Base-by-base conservation (phyloP, 371 early-diverging fungal genomes). In the Mortierella sp. region DNA sequence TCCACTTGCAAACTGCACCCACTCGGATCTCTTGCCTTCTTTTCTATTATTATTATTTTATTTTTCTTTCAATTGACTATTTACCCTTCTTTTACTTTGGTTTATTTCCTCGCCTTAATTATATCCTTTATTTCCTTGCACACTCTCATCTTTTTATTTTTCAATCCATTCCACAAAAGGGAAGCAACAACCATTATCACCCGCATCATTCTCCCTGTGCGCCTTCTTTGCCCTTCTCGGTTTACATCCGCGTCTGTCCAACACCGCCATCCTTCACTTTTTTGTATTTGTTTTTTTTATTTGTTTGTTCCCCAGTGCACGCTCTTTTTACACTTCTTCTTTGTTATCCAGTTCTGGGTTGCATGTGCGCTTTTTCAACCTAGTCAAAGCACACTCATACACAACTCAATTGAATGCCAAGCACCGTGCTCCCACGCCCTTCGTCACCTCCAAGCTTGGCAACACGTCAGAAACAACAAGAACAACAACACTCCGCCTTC, bases 141-240 rank as follows among this genome's bases (percentile, higher is more conserved):
- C 57, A 34, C n/a, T n/a, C n/a, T n/a, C n/a, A n/a, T n/a, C n/a
- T n/a, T n/a, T 31, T 48, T 44, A 44, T 10, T 38, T 76, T 74
- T 80, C 77, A 83, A 76, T 83, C 83, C 76, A 76, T 84, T 84
- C 84, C 84, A 44, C 84, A 80, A 84, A 80, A 84, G 84, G 84
- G 80, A 84, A 84, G 84, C 84, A 84, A 84, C n/a, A 84, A 52
- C 70, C 71, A 2, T 45, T 54, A 1, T 52, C 10, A 8, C n/a
- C 28, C 31, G 60, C n/a, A n/a, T 44, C 28, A 2, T 52, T n/a
- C 44, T 55, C 54, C 68, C 68, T 68, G 68, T 58, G 73, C 70
- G 80, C 24, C 68, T 76, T 76, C 76, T 72, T 73, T 80, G 75
- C 80, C 76, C 80, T 75, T 71, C 75, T 80, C 45, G 75, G 75